Conservation (phyloP, 805 yeast species). For the Schizosaccharomyces cryophilus region DNA sequence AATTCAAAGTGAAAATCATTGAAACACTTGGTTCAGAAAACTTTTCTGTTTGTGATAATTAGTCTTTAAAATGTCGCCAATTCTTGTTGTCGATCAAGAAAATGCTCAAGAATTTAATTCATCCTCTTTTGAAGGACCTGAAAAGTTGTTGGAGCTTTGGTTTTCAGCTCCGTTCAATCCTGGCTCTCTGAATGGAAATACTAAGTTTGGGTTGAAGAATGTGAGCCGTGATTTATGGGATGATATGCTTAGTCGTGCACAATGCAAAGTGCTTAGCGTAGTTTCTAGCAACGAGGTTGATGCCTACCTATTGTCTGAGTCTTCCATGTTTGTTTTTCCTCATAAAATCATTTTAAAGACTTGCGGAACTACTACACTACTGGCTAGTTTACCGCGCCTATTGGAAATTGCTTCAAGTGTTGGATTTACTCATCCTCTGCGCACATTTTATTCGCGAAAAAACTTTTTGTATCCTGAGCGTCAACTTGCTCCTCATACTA, state of each 20-base stretch:
- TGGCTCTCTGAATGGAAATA: conserved; percentile 18
- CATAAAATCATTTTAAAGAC: conserved; percentile 74
- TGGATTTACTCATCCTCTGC: conserved; percentile 26
- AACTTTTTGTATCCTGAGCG: conserved; percentile 77
- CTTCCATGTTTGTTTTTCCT: conserved; percentile 69
- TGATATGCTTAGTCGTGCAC: conserved; percentile 49
- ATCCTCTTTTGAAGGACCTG: conserved; percentile 31
- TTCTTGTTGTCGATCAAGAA: not conserved
- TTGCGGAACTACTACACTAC: conserved; percentile 86
- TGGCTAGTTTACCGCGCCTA: conserved; percentile 46
- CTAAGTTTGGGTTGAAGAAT: conserved; percentile 25
- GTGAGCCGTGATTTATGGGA: conserved; percentile 51
- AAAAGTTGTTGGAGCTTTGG: conserved; percentile 79
- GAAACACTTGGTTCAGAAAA: not conserved
- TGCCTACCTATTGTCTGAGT: conserved; percentile 69
- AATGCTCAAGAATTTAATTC: not conserved
- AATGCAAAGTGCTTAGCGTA: conserved; percentile 68
- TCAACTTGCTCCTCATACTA: conserved; percentile 57
- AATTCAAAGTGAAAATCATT: not conserved
- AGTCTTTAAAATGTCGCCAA: not conserved
- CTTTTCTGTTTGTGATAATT: not conserved
- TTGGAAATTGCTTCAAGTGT: conserved; percentile 25
- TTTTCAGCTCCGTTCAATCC: conserved; percentile 28
- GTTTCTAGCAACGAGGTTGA: conserved; percentile 42
- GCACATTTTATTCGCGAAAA: conserved; percentile 73